Evolutionary conservation across 2,329 filamentous ascomycete species (phyloP).

Genomic region (Tolypocladium capitatum): DNA sequence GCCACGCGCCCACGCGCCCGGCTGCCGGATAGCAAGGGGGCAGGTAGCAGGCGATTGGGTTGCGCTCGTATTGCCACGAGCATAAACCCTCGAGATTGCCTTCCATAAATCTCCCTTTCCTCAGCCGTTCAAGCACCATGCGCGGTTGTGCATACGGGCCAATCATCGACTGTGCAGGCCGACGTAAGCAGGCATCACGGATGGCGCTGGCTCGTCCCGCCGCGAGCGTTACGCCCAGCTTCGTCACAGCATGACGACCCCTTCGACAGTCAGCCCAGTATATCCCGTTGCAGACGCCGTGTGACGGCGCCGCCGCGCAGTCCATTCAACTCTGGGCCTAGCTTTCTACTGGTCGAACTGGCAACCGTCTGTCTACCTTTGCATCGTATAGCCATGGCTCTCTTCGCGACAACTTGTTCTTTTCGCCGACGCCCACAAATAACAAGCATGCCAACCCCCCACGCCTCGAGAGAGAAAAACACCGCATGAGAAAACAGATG

Average conservation of each 20-base stretch:
- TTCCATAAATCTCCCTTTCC: background rate
- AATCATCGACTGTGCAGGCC: background rate
- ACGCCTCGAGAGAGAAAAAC: background rate
- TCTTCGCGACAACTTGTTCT: background rate
- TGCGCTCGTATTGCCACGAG: background rate
- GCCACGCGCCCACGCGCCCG: background rate
- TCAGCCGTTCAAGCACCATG: background rate
- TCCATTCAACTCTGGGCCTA: constrained; percentile 3
- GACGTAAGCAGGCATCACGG: background rate
- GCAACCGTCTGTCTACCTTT: background rate
- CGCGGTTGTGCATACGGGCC: background rate
- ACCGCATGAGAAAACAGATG: background rate
- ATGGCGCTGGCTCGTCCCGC: background rate
- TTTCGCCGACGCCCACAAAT: background rate
- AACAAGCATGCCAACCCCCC: background rate
- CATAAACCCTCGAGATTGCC: background rate
- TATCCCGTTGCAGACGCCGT: constrained; percentile 3
- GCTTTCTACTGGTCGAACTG: constrained; percentile 6
- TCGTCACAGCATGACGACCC: background rate
- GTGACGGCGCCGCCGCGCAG: constrained; percentile 1
- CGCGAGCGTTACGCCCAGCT: background rate
- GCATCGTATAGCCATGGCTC: background rate
- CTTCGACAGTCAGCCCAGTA: background rate
- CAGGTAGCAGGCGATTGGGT: background rate
- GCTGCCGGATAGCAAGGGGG: background rate